Evolutionary conservation across 2,329 filamentous ascomycete genomes (phyloP).

Genomic region (Colletotrichum shisoi): DNA sequence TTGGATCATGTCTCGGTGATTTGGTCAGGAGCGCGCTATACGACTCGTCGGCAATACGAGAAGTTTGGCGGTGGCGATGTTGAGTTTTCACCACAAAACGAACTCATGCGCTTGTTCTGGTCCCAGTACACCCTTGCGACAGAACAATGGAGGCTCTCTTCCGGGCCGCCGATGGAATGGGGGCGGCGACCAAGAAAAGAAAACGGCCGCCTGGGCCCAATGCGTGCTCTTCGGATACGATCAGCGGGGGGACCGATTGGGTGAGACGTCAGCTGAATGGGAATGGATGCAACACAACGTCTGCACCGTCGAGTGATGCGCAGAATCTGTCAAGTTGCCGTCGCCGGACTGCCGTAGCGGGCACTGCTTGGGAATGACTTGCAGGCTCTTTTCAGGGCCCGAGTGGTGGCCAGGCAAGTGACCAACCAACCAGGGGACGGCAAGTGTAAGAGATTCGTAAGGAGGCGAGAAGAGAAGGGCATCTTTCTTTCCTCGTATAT

Average conservation of each 20-base stretch:
- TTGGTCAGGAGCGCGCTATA: background rate
- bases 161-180: background rate
- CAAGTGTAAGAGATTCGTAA: constrained; percentile 23
- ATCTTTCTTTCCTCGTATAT: constrained; percentile 23
- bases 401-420: background rate
- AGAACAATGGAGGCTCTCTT: background rate
- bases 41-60: constrained; percentile 19
- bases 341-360: background rate
- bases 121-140: background rate
- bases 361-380: constrained; percentile 10
- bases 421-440: constrained; percentile 2
- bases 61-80: constrained; percentile 17
- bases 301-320: background rate
- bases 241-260: background rate
- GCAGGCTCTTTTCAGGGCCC: background rate
- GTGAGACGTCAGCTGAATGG: background rate
- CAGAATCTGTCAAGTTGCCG: background rate
- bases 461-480: constrained; percentile 11
- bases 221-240: constrained; percentile 3
- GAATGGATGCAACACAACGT: background rate
- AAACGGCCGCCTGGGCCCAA: background rate
- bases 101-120: background rate
- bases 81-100: background rate
- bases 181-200: background rate
- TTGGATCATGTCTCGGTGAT: constrained; percentile 2